Evolutionary conservation across 306 rosid genomes (phyloP).

Genomic region (Elaeagnus macrophylla): DNA sequence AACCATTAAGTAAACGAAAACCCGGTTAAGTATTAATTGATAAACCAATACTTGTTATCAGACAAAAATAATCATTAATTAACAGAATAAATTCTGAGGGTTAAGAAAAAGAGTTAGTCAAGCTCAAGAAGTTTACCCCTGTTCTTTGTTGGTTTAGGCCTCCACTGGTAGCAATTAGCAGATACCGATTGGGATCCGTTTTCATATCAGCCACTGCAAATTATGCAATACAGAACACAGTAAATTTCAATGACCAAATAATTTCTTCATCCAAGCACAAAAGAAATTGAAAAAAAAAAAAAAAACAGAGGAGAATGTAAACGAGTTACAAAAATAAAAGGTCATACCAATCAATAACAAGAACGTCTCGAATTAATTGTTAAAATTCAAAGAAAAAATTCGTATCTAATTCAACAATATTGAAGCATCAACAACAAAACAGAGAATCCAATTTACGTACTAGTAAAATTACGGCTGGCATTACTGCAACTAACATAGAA

Average conservation of each 20-base stretch:
- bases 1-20: too few relatives aligned
- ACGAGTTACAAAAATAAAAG: too few relatives aligned
- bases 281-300: too few relatives aligned
- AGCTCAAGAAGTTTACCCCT: constrained; percentile 49
- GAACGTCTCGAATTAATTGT: too few relatives aligned
- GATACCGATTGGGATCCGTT: constrained; percentile 54
- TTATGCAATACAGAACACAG: constrained; percentile 9
- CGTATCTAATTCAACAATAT: too few relatives aligned
- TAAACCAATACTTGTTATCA: too few relatives aligned
- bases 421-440: background rate
- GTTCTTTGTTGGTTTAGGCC: constrained; percentile 96
- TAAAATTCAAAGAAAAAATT: too few relatives aligned
- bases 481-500: constrained; percentile 53
- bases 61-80: background rate
- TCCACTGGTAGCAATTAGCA: constrained; percentile 77
- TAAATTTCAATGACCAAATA: constrained; percentile 3
- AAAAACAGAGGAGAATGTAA: too few relatives aligned
- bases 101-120: background rate
- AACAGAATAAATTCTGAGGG: background rate
- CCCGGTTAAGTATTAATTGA: too few relatives aligned
- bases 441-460: constrained; percentile 24
- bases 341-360: too few relatives aligned
- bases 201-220: constrained; percentile 55
- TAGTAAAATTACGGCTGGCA: constrained; percentile 41
- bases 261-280: background rate